phyloP scores from a whole-genome alignment of 1,139 yeast genomes.

The Suhomyces panamericanus region DNA sequence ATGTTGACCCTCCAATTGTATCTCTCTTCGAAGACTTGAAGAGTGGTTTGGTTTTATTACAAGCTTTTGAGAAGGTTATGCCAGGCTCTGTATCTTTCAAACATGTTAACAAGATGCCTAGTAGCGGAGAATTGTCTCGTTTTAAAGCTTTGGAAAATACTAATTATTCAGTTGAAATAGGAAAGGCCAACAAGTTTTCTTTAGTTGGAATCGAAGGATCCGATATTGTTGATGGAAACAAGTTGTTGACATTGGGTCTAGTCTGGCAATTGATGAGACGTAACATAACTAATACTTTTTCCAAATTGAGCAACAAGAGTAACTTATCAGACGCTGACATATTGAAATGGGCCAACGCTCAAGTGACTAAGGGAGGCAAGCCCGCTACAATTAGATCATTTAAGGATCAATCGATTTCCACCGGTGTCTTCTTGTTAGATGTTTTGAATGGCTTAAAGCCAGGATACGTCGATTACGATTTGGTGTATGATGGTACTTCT shows the following conservation, averaged over 20 bases:
- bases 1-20: conserved; percentile 92
- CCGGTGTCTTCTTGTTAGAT: conserved; percentile 82
- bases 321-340: conserved; percentile 77
- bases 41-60: conserved; percentile 85
- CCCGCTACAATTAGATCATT: conserved; percentile 69
- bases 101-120: conserved; percentile 80
- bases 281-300: conserved; percentile 82
- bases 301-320: conserved; percentile 68
- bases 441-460: conserved; percentile 92
- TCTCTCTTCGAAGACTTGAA: conserved; percentile 91
- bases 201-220: conserved; percentile 98
- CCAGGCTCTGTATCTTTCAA: conserved; percentile 86
- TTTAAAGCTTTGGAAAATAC: conserved; percentile 96
- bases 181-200: conserved; percentile 88
- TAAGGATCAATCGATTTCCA: conserved; percentile 74
- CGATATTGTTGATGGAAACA: conserved; percentile 93
- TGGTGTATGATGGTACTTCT: conserved; percentile 74
- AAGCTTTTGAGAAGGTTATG: conserved; percentile 93
- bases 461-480: conserved; percentile 94
- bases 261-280: conserved; percentile 99
- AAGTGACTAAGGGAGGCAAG: conserved; percentile 83
- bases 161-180: conserved; percentile 93
- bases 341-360: conserved; percentile 89
- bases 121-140: conserved; percentile 75
- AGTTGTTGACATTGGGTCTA: conserved; percentile 85